Evolutionary conservation across 108 stramenopile species (phyloP), one percentile per base, ranked within the genome.

Genomic region (Fistulifera solaris): DNA sequence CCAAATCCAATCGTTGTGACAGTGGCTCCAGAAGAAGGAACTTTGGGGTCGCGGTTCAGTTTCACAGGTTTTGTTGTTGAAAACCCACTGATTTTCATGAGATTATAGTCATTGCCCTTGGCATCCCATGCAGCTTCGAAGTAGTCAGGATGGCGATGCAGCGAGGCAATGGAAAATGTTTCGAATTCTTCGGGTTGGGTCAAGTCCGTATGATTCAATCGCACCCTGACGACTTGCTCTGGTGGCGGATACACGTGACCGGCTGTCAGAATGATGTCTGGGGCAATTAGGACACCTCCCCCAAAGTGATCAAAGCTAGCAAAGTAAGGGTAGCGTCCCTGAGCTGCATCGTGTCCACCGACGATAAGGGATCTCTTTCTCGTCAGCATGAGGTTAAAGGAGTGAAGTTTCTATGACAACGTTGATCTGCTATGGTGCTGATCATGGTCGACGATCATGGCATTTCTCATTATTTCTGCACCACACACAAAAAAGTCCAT

Each of bases 211-310:
- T 45, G 26, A 11, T 38, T 25, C 27, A 12, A 50, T 17, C 48
- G 15, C 24, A 24, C 6, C 25, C 26, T 22, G 4, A 27, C 17
- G 15, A 39, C n/a, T 16, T 54, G 14, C 23, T 48, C 38, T 39
- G 48, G 47, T 11, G 22, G 53, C 1, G 40, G 53, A n/a, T 28
- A 27, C 54, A 66, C 66, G 38, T 77, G 75, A 2, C 76, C 76
- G 1, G 76, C 76, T n/a, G 76, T 73, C 23, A 73, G 58, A 3
- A 77, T 54, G n/a, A 77, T 48, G 46, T 77, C 69, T 0, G 76
- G 76, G 0, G 76, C 76, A 38, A 77, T 67, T 19, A 77, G 35
- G 1, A 63, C 56, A 13, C 76, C 76, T 0, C 76, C 76, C 12
- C 62, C 53, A 40, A 58, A 61, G 25, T 59, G 45, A 27, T 60